Evolutionary conservation across 148 eudicot genomes (phyloP).

Genomic region (Chenopodium berlandieri): DNA sequence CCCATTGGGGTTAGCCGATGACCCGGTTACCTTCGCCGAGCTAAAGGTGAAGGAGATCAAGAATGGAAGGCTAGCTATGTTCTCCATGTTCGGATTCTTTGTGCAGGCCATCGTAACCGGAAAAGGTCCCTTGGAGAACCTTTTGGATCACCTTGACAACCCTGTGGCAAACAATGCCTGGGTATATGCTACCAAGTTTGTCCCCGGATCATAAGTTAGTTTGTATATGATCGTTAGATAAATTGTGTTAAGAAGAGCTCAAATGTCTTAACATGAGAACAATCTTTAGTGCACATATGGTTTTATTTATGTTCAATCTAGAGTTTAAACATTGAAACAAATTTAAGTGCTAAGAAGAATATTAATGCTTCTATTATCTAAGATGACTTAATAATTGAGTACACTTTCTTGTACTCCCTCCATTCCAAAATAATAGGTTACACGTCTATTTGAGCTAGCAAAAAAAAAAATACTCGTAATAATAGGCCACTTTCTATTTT

Average conservation of each 20-base stretch:
- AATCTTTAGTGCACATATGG: constrained; percentile 12
- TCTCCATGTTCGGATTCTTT: constrained; percentile 88
- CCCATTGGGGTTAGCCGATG: constrained; percentile 79
- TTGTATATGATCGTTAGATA: constrained; percentile 17
- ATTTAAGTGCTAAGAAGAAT: background rate
- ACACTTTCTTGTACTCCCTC: no score
- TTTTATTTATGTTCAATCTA: background rate
- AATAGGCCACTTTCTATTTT: no score
- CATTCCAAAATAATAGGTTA: no score
- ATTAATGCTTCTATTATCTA: background rate
- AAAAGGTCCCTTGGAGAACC: constrained; percentile 79
- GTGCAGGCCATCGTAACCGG: constrained; percentile 86
- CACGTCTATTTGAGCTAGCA: no score
- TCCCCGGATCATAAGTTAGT: constrained; percentile 52
- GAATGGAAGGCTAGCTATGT: constrained; percentile 84
- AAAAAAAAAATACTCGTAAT: no score
- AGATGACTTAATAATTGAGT: no score
- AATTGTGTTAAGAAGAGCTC: background rate
- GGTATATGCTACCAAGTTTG: constrained; percentile 83
- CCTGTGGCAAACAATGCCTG: constrained; percentile 95
- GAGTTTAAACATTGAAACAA: background rate
- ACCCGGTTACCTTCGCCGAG: constrained; percentile 78
- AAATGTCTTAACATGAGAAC: constrained; percentile 1
- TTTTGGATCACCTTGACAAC: constrained; percentile 79
- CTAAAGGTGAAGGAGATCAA: constrained; percentile 87